These are phyloP conservation scores for Pichia gijzeniarum DNA, from an alignment of 805 yeast species.

Conservation along the genomic window DNA sequence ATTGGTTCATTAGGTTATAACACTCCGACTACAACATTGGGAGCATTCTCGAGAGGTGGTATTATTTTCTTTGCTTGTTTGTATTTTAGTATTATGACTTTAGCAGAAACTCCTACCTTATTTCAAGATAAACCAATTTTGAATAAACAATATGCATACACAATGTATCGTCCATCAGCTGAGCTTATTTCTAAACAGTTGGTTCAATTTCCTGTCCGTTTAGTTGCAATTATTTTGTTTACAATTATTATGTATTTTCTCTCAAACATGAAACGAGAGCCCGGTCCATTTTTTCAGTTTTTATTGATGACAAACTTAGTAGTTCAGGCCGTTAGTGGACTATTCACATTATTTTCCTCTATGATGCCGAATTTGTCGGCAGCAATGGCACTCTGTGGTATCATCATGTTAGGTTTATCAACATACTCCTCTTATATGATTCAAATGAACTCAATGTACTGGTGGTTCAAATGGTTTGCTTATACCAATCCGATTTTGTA, in stretches of 20 bases:
- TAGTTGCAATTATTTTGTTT: slow-evolving; percentile 42
- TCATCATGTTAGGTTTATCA: slow-evolving; percentile 41
- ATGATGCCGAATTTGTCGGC: slow-evolving; percentile 41
- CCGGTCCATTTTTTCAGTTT: slow-evolving; percentile 50
- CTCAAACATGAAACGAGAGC: slow-evolving; percentile 42
- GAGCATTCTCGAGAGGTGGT: slow-evolving; percentile 61
- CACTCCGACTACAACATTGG: slow-evolving; percentile 41
- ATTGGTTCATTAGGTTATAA: slow-evolving; percentile 56
- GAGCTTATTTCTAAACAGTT: slow-evolving; percentile 53
- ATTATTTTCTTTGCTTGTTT: slow-evolving; percentile 53
- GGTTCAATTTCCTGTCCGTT: slow-evolving; percentile 51
- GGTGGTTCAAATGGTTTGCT: slow-evolving; percentile 57
- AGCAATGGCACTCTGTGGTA: slow-evolving; percentile 58
- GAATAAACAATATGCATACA: slow-evolving; percentile 57
- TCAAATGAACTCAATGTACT: slow-evolving; percentile 51
- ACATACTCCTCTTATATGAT: slow-evolving; percentile 64
- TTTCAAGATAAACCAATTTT: slow-evolving; percentile 58
- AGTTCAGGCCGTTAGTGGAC: slow-evolving; percentile 41
- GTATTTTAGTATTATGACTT: slow-evolving; percentile 52
- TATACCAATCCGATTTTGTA: slow-evolving; percentile 44
- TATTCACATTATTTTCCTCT: slow-evolving; percentile 52
- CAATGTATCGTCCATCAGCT: slow-evolving; percentile 58
- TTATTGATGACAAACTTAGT: slow-evolving; percentile 34
- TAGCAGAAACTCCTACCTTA: slow-evolving; percentile 54
- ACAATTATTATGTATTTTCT: slow-evolving; percentile 46